phyloP scores from a whole-genome alignment of 75 land plant species.

The Sequoia sempervirens region DNA sequence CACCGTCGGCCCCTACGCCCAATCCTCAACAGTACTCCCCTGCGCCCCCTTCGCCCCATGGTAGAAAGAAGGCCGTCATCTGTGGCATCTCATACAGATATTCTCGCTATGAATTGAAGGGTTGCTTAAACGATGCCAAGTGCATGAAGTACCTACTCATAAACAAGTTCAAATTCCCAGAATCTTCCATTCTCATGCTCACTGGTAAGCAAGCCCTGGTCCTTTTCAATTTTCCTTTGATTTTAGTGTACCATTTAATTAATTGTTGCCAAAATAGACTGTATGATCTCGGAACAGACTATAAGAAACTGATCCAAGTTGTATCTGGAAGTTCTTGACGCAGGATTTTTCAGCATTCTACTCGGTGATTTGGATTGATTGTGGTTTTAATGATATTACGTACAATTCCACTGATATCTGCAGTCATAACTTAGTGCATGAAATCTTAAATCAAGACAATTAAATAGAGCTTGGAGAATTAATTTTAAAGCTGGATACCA shows the following conservation, averaged over 20 bases:
- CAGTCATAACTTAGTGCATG: neutral
- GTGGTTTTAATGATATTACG: neutral
- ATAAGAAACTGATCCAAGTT: neutral
- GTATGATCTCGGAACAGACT: neutral
- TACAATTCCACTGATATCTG: neutral
- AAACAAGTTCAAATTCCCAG: constrained; percentile 80
- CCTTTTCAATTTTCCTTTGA: neutral
- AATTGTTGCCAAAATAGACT: neutral
- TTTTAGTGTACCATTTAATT: neutral
- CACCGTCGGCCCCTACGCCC: constrained; percentile 22
- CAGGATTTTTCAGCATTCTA: neutral
- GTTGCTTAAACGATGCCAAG: constrained; percentile 92
- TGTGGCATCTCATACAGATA: constrained; percentile 70
- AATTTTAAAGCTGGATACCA: neutral
- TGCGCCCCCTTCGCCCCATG: constrained; percentile 42
- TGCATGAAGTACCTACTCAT: constrained; percentile 79
- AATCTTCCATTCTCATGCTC: constrained; percentile 75
- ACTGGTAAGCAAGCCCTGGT: constrained; percentile 46
- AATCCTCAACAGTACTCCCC: constrained; percentile 53
- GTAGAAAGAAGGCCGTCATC: constrained; percentile 80
- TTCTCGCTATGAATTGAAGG: constrained; percentile 86
- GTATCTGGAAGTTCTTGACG: neutral
- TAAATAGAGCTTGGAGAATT: neutral
- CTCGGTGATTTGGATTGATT: neutral
- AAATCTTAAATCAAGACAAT: neutral